Percentiles rank a stretch among this genome's conserved stretches.
phyloP scores from a whole-genome alignment of 2,329 filamentous ascomycete genomes.

The Colletotrichum costaricense region DNA sequence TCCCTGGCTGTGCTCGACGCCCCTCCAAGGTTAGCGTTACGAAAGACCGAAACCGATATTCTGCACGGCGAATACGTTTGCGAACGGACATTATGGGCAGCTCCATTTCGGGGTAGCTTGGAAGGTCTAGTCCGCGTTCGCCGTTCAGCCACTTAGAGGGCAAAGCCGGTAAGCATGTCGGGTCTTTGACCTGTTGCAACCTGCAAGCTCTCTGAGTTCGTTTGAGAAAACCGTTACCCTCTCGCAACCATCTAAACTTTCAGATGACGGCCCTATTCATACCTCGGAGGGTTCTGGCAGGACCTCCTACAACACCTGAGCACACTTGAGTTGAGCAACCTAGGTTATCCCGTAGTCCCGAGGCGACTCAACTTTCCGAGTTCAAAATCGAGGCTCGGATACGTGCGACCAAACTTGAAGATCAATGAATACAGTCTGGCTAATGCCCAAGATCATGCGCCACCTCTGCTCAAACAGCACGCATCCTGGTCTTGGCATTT shows the following conservation, averaged over 20 bases:
- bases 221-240: conserved; percentile 26
- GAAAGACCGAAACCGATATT: conserved; percentile 9
- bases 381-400: background rate
- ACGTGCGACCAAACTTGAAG: background rate
- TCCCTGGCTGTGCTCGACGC: background rate
- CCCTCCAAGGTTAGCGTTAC: background rate
- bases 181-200: conserved; percentile 9
- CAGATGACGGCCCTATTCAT: background rate
- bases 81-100: background rate
- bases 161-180: background rate
- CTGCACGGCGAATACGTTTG: background rate
- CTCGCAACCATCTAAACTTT: conserved; percentile 7
- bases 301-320: no score
- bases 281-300: background rate
- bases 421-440: no score
- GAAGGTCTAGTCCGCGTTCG: background rate
- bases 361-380: background rate
- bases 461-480: no score
- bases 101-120: background rate
- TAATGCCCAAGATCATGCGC: no score
- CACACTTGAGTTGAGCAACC: background rate
- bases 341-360: background rate
- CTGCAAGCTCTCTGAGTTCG: conserved; percentile 11
- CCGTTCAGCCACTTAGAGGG: background rate
- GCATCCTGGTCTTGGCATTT: no score